A percentile compares a stretch with the other conserved stretches of the same genome.
phyloP scores from a whole-genome alignment of 331 rosid species.

The Rosa hybrid region DNA sequence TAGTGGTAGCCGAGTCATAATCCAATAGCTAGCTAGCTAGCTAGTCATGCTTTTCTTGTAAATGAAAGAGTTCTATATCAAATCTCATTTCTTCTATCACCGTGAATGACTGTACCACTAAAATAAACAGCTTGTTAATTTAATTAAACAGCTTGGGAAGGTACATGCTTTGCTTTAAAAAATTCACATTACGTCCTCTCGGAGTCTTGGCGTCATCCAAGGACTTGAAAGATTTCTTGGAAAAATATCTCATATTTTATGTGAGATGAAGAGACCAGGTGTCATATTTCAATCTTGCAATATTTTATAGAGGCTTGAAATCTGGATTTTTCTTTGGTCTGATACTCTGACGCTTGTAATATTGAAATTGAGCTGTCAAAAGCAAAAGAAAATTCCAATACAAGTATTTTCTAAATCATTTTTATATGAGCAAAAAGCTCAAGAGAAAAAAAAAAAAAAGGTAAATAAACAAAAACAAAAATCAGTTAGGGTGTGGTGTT shows the following conservation, averaged over 20 bases:
- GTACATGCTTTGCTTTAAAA: background rate
- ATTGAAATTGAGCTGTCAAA: background rate
- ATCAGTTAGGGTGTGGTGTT: too few relatives aligned
- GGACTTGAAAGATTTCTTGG: background rate
- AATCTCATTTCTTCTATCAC: background rate
- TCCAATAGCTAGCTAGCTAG: background rate
- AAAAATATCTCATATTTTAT: background rate
- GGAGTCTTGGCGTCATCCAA: background rate
- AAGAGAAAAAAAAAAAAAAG: background rate
- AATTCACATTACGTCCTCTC: too few relatives aligned
- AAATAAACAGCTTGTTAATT: too few relatives aligned
- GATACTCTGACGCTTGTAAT: background rate
- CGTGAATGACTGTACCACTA: background rate
- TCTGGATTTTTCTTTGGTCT: background rate
- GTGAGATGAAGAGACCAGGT: background rate
- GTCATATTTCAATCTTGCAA: background rate
- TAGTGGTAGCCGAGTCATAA: conserved; percentile 10
- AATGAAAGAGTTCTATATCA: background rate
- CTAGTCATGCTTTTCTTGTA: background rate
- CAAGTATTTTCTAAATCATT: background rate
- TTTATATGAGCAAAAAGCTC: background rate
- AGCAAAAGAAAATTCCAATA: background rate
- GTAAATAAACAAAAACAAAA: background rate
- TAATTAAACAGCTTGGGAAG: background rate
- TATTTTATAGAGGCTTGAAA: background rate